These are phyloP conservation scores for Baorangia bicolor DNA, from an alignment of 768 basidiomycete species.

Conservation along the genomic window DNA sequence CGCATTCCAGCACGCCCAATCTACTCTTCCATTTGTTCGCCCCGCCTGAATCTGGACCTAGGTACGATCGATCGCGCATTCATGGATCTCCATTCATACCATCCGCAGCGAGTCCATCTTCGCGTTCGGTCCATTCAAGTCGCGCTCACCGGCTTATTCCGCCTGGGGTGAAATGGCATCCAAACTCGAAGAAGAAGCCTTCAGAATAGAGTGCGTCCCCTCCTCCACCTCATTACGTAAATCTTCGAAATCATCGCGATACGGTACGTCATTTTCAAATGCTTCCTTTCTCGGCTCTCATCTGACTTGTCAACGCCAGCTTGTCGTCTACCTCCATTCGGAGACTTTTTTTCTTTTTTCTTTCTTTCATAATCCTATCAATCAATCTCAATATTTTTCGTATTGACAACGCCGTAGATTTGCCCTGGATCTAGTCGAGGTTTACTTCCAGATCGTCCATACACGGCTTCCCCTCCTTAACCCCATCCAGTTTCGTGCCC, in stretches of 20 bases:
- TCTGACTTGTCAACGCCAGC: conserved; percentile 21
- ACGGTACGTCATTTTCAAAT: conserved; percentile 23
- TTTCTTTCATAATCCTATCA: conserved; percentile 32
- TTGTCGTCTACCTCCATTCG: conserved; percentile 12
- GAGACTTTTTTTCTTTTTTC: conserved; percentile 24
- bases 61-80: conserved; percentile 23
- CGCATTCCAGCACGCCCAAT: conserved; percentile 60
- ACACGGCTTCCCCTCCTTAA: conserved; percentile 86
- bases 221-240: conserved; percentile 35
- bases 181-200: conserved; percentile 68
- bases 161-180: conserved; percentile 75
- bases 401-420: conserved; percentile 52
- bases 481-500: conserved; percentile 74
- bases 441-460: conserved; percentile 92
- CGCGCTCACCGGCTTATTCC: conserved; percentile 52
- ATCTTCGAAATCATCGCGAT: conserved; percentile 14
- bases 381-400: conserved; percentile 10
- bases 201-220: conserved; percentile 78
- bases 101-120: conserved; percentile 39
- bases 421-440: conserved; percentile 89
- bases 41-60: conserved; percentile 60
- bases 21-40: conserved; percentile 73
- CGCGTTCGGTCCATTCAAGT: conserved; percentile 29
- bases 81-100: conserved; percentile 19
- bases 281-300: conserved; percentile 19